Base-by-base conservation (phyloP, 805 yeast species). In the Candida dajiaensis region DNA sequence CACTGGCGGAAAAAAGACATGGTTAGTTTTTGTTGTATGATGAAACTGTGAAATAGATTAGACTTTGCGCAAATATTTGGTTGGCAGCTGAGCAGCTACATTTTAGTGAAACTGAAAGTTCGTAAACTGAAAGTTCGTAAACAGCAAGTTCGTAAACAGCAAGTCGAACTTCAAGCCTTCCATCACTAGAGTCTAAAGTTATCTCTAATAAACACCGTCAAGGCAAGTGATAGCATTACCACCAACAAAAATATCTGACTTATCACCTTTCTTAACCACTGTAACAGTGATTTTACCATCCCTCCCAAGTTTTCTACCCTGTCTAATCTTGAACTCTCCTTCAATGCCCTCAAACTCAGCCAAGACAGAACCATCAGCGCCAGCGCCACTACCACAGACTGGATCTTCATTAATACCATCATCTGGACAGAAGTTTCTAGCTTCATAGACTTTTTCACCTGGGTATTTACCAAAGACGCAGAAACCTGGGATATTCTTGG, bases 361-460 rank as follows among this genome's bases (percentile, higher is more conserved):
- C 38, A 68, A 41, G 21, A 59, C 53, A 28, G 62, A 57, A 15
- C 58, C 60, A 29, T 65, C 55, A 1, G 71, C 63, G 13, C 62
- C 62, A 2, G 70, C 64, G n/a, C 81, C 81, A 49, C 74, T 67
- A 3, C 81, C 81, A 57, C 81, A 76, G 9, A 73, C 81, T 1
- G 80, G 80, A 55, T 76, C 81, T 49, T 77, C 81, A n/a, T 50
- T 41, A 1, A 68, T 61, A 15, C 40, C 23, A 3, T 47, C 52
- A 5, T 26, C 42, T 1, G 74, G 71, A 3, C 71, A 70, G 55
- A 76, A 72, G 12, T 76, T 74, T 51, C 81, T 65, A 46, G 72
- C 67, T 51, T 70, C 75, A 47, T 60, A 65, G 20, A 43, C 43
- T n/a, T 44, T 41, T 26, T 55, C 54, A n/a, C 50, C 43, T 6